A percentile compares a stretch with the other conserved stretches of the same genome.
Evolutionary conservation across 306 rosid genomes (phyloP).

Genomic region (Lathyrus oleraceus): DNA sequence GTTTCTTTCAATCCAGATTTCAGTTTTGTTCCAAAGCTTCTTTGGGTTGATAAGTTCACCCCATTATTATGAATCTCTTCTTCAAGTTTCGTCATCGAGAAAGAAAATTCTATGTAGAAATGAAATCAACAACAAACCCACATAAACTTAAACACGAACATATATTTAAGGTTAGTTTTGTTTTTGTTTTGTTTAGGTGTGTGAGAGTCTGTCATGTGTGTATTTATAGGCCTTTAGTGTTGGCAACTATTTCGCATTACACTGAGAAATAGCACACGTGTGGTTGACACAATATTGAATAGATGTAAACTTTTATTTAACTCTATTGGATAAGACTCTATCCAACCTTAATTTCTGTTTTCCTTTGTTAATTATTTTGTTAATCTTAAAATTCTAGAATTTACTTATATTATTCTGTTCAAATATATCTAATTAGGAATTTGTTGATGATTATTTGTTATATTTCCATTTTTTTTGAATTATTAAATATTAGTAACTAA

Average conservation of each 20-base stretch:
- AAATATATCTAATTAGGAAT: too few species aligned
- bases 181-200: neutral
- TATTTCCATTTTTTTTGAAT: too few species aligned
- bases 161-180: neutral
- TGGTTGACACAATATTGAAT: conserved; percentile 7
- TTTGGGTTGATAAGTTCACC: conserved; percentile 51
- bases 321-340: neutral
- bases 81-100: neutral
- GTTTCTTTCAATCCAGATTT: conserved; percentile 59
- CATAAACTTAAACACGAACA: neutral
- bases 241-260: conserved; percentile 2
- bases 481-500: too few species aligned
- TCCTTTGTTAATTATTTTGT: neutral
- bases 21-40: conserved; percentile 41
- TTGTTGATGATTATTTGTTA: too few species aligned
- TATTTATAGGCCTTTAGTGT: conserved; percentile 24
- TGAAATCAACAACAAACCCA: neutral
- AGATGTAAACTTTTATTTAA: neutral
- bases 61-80: conserved; percentile 20
- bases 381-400: neutral
- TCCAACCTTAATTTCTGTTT: neutral
- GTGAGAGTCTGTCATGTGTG: neutral
- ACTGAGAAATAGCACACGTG: neutral
- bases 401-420: too few species aligned
- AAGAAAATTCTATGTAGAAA: neutral